Percentiles rank a stretch among this genome's conserved stretches.
These are phyloP conservation scores for Apiospora koreana DNA, from an alignment of 2,329 filamentous ascomycete species.

Conservation along the genomic window DNA sequence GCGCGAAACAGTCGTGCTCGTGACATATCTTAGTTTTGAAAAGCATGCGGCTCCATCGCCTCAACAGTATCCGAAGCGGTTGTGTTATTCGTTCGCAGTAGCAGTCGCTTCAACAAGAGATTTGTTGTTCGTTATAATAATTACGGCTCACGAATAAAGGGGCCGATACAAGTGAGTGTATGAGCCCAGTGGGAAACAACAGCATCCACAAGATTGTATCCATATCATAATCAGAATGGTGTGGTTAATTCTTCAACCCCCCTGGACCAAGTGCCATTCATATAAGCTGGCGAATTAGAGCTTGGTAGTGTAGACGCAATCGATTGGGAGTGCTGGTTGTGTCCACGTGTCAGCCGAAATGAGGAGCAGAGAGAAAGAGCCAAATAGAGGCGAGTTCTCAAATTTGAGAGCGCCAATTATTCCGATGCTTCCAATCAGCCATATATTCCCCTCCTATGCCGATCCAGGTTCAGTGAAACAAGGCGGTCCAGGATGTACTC, in stretches of 20 bases:
- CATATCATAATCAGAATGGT: neutral
- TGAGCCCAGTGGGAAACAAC: neutral
- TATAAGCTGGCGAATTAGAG: neutral
- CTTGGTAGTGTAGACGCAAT: neutral
- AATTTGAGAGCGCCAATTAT: neutral
- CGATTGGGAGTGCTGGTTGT: neutral
- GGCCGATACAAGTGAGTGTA: no score
- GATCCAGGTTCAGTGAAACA: neutral
- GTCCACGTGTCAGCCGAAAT: neutral
- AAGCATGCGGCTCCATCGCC: no score
- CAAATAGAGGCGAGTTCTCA: neutral
- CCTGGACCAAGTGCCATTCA: neutral
- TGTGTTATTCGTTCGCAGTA: neutral
- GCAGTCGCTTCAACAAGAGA: neutral
- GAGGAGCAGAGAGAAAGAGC: neutral
- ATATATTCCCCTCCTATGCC: neutral
- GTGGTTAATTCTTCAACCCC: no score
- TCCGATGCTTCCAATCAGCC: neutral
- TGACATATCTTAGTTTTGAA: no score
- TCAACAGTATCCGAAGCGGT: no score
- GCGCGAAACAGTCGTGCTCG: no score
- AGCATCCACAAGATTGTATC: neutral
- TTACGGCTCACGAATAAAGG: neutral
- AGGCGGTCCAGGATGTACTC: neutral
- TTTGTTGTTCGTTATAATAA: no score